Base-by-base conservation (phyloP, 352 stramenopile genomes). In the Phytopythium montanum region DNA sequence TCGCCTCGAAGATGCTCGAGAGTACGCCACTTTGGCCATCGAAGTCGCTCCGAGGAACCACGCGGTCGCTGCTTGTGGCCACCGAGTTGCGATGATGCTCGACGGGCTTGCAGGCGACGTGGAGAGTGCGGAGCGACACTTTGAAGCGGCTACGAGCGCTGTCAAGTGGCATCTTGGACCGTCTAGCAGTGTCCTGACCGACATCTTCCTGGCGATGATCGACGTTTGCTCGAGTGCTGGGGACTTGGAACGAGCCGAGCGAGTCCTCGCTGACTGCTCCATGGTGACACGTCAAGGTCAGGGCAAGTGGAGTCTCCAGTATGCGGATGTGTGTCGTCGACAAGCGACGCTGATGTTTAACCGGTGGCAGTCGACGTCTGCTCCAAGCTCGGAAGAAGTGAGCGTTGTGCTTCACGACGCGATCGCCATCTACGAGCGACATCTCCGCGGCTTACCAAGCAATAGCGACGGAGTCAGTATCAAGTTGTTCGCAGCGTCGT, bases 401-500 rank as follows among this genome's bases (percentile, higher is more conserved):
- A 60, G 74, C 9, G 70, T 69, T 1, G 59, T 92, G 0, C 52
- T 88, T 14, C 76, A 90, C 61, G 82, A 92, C 18, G 70, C 76
- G 0, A 62, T 85, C 21, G 61, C 59, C 14, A 61, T 88, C 2
- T 90, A 90, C 56, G 78, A 88, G 36, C 67, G 59, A 9, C 61
- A 79, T 41, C 72, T 87, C 36, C 38, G 61, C 12, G 55, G 67
- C 55, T 13, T 25, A n/a, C 57, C 57, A 14, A 62, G 58, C 18
- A 50, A 19, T 7, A n/a, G 66, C 12, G 56, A 79, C 33, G 31
- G 57, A 13, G 44, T 58, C 0, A 48, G 59, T 2, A 68, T 68
- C 58, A 73, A 80, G 31, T 34, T 52, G 4, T 54, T 63, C 29
- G 56, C 64, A 10, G 72, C 82, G 0, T 54, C 62, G 1, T 86